Conservation (phyloP, 352 stramenopile species). For the Phytophthora pinifolia region DNA sequence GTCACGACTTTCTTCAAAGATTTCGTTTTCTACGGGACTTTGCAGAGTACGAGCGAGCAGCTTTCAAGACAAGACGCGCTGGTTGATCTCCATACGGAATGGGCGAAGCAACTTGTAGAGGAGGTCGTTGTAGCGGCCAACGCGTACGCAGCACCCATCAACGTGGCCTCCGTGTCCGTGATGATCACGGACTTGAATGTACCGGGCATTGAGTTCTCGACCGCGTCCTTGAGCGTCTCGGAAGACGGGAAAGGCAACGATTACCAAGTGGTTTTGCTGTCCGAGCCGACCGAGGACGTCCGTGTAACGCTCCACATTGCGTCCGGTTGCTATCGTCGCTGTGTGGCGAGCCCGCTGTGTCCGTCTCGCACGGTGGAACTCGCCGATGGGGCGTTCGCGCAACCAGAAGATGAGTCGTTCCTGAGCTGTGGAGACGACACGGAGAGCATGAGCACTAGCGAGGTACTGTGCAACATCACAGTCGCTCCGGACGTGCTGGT, state of each 20-base stretch:
- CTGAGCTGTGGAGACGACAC: constrained; percentile 26
- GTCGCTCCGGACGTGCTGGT: constrained; percentile 45
- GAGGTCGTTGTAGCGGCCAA: constrained; percentile 26
- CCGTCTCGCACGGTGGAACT: constrained; percentile 32
- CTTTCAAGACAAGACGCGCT: constrained; percentile 23
- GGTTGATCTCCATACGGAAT: constrained; percentile 33
- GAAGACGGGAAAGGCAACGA: constrained; percentile 70
- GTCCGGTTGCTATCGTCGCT: constrained; percentile 61
- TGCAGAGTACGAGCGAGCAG: constrained; percentile 5
- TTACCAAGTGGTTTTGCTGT: constrained; percentile 71
- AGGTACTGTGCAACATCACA: constrained; percentile 66
- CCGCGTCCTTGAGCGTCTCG: constrained; percentile 56
- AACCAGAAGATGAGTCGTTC: constrained; percentile 8
- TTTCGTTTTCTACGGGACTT: constrained; percentile 17
- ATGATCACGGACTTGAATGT: constrained; percentile 53
- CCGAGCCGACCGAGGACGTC: constrained; percentile 58
- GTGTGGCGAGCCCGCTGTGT: constrained; percentile 30
- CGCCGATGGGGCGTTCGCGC: constrained; percentile 7
- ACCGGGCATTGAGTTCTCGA: constrained; percentile 70
- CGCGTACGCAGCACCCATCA: constrained; percentile 26
- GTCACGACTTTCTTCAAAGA: constrained; percentile 37
- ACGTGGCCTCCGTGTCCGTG: constrained; percentile 21
- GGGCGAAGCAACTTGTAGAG: constrained; percentile 37
- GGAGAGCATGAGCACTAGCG: constrained; percentile 17
- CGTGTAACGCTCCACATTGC: constrained; percentile 43